Evolutionary conservation across 2,329 filamentous ascomycete species (phyloP).

Genomic region (Xylaria sp.): DNA sequence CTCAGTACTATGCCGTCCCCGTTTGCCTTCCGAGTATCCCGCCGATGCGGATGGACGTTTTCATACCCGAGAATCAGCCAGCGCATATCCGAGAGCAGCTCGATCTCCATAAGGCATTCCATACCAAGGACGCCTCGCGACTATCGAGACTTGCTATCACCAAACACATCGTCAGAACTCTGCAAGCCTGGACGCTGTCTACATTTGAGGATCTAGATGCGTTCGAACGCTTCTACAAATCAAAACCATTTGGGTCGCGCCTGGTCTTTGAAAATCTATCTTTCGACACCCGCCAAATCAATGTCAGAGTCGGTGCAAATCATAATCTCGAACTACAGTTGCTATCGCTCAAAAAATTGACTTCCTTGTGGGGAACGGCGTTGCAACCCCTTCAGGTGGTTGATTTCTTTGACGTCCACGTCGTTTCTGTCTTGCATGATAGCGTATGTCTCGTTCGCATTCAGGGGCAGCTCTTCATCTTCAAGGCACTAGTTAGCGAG

Average conservation of each 20-base stretch:
- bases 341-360: constrained; percentile 57
- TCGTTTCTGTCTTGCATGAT: constrained; percentile 67
- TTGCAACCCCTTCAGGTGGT: constrained; percentile 58
- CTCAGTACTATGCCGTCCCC: constrained; percentile 67
- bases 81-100: constrained; percentile 58
- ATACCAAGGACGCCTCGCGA: constrained; percentile 62
- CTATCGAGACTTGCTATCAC: constrained; percentile 63
- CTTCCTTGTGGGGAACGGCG: constrained; percentile 56
- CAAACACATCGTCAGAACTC: constrained; percentile 63
- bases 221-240: constrained; percentile 55
- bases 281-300: constrained; percentile 58
- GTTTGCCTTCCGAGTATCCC: constrained; percentile 59
- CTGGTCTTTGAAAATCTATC: constrained; percentile 66
- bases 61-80: constrained; percentile 63
- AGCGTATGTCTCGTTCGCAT: constrained; percentile 67
- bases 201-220: constrained; percentile 48
- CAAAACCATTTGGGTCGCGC: constrained; percentile 66
- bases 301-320: constrained; percentile 60
- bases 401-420: constrained; percentile 61
- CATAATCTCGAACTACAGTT: constrained; percentile 66
- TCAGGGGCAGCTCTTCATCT: constrained; percentile 58
- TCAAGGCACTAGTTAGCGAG: constrained; percentile 68
- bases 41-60: constrained; percentile 68
- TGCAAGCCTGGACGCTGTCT: constrained; percentile 62
- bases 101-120: constrained; percentile 63